Conservation (phyloP, 2,329 filamentous ascomycete species). For the Penicillium sp. region DNA sequence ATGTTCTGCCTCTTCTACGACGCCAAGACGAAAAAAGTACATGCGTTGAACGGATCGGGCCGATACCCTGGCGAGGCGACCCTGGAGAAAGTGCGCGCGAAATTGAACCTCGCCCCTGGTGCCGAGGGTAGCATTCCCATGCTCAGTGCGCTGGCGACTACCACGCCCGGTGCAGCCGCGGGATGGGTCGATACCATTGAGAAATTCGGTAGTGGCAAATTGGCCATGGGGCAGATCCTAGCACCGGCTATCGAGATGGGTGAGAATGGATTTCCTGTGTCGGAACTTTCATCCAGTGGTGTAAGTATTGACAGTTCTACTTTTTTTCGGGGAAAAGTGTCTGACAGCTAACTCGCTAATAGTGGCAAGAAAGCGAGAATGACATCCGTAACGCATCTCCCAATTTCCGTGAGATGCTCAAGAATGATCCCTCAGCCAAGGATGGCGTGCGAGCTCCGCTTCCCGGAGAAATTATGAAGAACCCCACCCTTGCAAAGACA, state of each 20-base stretch:
- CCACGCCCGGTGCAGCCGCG: conserved; percentile 86
- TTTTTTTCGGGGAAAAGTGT: not conserved
- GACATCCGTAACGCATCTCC: conserved; percentile 75
- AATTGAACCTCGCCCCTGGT: conserved; percentile 69
- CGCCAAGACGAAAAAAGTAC: conserved; percentile 79
- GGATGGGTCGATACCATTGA: conserved; percentile 92
- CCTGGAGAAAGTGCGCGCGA: conserved; percentile 71
- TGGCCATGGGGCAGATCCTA: conserved; percentile 78
- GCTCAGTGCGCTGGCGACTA: conserved; percentile 78
- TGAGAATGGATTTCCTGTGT: conserved; percentile 88
- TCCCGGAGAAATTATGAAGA: conserved; percentile 87
- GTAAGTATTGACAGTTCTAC: conserved; percentile 57
- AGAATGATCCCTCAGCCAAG: conserved; percentile 70
- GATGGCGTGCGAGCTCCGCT: conserved; percentile 76
- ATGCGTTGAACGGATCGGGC: conserved; percentile 92
- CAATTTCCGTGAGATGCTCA: conserved; percentile 87
- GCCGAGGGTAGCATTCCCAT: conserved; percentile 70
- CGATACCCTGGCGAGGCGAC: conserved; percentile 73
- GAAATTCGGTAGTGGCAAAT: conserved; percentile 85
- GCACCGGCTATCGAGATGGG: conserved; percentile 82
- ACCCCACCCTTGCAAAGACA: conserved; percentile 78
- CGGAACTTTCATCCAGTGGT: conserved; percentile 72
- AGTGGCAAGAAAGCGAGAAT: conserved; percentile 76
- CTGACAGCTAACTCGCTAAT: conserved; percentile 15
- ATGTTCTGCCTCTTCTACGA: conserved; percentile 96